Percentiles rank a stretch among this genome's conserved stretches.
Conservation (phyloP, 73 alveolate genomes). For the Loxodes magnus region DNA sequence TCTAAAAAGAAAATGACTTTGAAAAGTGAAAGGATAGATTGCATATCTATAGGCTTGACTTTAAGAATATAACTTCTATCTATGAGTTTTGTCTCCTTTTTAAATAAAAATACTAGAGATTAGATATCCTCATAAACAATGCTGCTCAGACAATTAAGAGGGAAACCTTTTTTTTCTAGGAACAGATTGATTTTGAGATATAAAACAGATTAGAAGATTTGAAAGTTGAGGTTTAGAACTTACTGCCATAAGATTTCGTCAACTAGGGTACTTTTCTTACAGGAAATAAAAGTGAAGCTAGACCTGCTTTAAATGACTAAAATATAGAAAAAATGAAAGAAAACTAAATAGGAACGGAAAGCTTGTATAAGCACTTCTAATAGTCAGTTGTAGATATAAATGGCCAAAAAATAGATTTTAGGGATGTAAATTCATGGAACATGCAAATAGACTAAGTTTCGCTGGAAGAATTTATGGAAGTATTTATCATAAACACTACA, state of each 20-base stretch:
- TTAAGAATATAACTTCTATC: constrained; percentile 19
- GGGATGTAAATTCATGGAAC: constrained; percentile 8
- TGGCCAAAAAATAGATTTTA: not conserved
- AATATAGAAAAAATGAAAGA: too few relatives aligned
- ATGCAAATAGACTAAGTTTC: too few relatives aligned
- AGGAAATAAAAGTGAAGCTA: too few relatives aligned
- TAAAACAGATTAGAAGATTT: constrained; percentile 1
- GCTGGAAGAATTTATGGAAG: constrained; percentile 24
- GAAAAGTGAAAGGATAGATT: constrained; percentile 58
- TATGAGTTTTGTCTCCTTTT: constrained; percentile 37
- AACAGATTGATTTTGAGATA: constrained; percentile 7
- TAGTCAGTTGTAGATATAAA: constrained; percentile 9
- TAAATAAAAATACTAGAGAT: constrained; percentile 16
- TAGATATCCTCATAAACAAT: constrained; percentile 56
- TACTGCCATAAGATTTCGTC: too few relatives aligned
- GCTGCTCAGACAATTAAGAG: constrained; percentile 64
- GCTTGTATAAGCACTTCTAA: too few relatives aligned
- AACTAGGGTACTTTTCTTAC: too few relatives aligned
- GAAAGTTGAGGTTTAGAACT: too few relatives aligned
- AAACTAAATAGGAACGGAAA: too few relatives aligned
- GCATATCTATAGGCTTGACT: constrained; percentile 47
- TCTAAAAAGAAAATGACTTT: constrained; percentile 50
- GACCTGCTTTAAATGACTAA: too few relatives aligned
- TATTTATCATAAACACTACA: constrained; percentile 56
- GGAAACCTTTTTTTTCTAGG: constrained; percentile 4